Evolutionary conservation across 257 asterid species (phyloP).

Genomic region (Solanum chilense): DNA sequence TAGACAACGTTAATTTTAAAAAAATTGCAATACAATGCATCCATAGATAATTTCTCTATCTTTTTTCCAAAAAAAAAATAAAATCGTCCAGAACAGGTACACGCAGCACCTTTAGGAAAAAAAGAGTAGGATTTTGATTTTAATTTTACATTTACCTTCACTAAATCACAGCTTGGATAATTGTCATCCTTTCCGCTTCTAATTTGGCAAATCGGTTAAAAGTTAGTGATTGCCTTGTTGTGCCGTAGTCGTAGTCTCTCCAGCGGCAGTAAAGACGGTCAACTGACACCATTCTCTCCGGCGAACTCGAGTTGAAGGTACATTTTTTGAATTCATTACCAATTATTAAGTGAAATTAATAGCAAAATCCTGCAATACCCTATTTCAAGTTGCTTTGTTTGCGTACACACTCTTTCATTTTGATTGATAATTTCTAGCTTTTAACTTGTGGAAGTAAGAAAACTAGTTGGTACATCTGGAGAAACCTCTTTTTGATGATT

Average conservation of each 20-base stretch:
- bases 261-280: not conserved
- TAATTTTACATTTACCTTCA: not conserved
- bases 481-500: not conserved
- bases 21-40: not conserved
- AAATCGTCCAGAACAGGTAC: not conserved
- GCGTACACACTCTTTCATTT: not conserved
- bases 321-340: not conserved
- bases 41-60: not conserved
- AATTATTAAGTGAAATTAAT: no score
- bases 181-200: not conserved
- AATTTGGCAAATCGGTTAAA: not conserved
- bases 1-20: no score
- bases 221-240: not conserved
- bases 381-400: not conserved
- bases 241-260: not conserved
- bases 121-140: not conserved
- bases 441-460: not conserved
- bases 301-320: not conserved
- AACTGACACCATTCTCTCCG: not conserved
- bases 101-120: not conserved
- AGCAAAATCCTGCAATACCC: not conserved
- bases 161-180: not conserved
- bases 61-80: no score
- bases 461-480: not conserved
- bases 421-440: not conserved